These are phyloP conservation scores for Claviceps monticola DNA, from an alignment of 2,329 filamentous ascomycete genomes.

Conservation along the genomic window DNA sequence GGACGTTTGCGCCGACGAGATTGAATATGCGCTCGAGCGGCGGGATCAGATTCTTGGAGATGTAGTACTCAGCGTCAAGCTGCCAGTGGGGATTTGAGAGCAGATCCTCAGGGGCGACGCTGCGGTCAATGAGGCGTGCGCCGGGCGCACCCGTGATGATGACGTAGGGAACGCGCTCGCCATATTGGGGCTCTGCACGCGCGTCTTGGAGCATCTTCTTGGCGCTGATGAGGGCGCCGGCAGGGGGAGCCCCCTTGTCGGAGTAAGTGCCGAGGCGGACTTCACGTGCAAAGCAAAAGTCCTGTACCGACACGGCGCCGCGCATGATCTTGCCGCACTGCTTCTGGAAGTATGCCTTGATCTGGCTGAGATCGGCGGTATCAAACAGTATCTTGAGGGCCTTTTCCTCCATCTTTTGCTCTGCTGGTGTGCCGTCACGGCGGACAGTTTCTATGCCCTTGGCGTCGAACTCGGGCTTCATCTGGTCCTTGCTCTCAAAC, in stretches of 20 bases:
- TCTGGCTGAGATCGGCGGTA: slow-evolving; percentile 73
- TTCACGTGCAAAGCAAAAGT: slow-evolving; percentile 91
- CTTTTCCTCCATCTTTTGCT: slow-evolving; percentile 94
- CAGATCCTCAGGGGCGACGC: slow-evolving; percentile 74
- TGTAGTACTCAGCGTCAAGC: slow-evolving; percentile 93
- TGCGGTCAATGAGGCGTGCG: slow-evolving; percentile 74
- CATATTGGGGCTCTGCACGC: slow-evolving; percentile 81
- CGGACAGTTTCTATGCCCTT: slow-evolving; percentile 98
- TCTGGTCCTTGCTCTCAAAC: slow-evolving; percentile 67
- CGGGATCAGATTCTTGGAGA: slow-evolving; percentile 87
- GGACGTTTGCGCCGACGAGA: slow-evolving; percentile 81
- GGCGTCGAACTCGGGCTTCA: slow-evolving; percentile 80
- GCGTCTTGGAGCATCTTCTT: slow-evolving; percentile 78
- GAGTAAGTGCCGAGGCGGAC: slow-evolving; percentile 78
- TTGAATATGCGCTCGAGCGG: slow-evolving; percentile 95
- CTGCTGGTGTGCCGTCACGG: slow-evolving; percentile 83
- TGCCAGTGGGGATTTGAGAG: slow-evolving; percentile 63
- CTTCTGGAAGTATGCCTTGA: slow-evolving; percentile 79
- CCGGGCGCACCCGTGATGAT: slow-evolving; percentile 81
- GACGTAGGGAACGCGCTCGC: slow-evolving; percentile 89
- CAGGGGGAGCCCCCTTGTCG: slow-evolving; percentile 63
- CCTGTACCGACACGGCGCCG: slow-evolving; percentile 76
- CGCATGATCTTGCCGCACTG: slow-evolving; percentile 91
- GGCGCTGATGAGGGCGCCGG: slow-evolving; percentile 79
- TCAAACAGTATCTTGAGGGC: slow-evolving; percentile 80